These are phyloP conservation scores for Pseudopithomyces chartarum DNA, from an alignment of 2,329 filamentous ascomycete species.

Conservation along the genomic window DNA sequence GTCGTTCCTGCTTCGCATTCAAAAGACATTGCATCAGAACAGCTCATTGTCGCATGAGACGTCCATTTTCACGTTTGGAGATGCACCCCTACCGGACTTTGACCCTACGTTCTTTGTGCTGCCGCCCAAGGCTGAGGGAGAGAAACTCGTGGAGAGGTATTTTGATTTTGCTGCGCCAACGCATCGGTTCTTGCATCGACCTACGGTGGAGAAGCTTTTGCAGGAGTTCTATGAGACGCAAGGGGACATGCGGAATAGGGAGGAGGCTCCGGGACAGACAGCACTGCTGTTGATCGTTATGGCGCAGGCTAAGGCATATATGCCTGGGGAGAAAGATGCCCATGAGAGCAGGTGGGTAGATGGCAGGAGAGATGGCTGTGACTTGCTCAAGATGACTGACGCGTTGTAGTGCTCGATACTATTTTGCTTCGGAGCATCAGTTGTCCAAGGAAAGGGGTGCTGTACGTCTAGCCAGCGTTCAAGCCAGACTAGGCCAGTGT, in stretches of 20 bases:
- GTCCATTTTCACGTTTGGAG: slow-evolving; percentile 58
- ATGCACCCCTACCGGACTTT: slow-evolving; percentile 54
- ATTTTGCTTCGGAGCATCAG: slow-evolving; percentile 50
- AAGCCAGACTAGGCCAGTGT: slow-evolving; percentile 62
- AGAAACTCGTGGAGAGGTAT: slow-evolving; percentile 57
- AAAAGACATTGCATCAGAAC: slow-evolving; percentile 54
- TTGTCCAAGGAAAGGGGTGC: slow-evolving; percentile 58
- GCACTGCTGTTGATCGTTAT: slow-evolving; percentile 60
- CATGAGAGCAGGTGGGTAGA: slow-evolving; percentile 30
- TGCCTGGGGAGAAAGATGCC: slow-evolving; percentile 33
- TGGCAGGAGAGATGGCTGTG: no score
- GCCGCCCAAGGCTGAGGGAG: slow-evolving; percentile 48
- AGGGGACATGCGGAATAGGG: slow-evolving; percentile 46
- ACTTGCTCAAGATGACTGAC: slow-evolving; percentile 9
- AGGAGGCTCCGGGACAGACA: slow-evolving; percentile 49
- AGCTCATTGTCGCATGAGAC: slow-evolving; percentile 44
- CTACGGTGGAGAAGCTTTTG: slow-evolving; percentile 54
- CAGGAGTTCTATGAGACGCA: slow-evolving; percentile 54
- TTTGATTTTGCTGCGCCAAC: slow-evolving; percentile 67
- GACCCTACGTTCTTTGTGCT: slow-evolving; percentile 52
- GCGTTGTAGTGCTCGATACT: slow-evolving; percentile 46
- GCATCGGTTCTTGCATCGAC: slow-evolving; percentile 62
- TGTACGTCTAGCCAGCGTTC: slow-evolving; percentile 61
- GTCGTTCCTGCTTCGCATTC: slow-evolving; percentile 57
- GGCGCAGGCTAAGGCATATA: slow-evolving; percentile 56